These are phyloP conservation scores for Penstemon eatonii DNA, from an alignment of 257 asterid species.

Conservation along the genomic window DNA sequence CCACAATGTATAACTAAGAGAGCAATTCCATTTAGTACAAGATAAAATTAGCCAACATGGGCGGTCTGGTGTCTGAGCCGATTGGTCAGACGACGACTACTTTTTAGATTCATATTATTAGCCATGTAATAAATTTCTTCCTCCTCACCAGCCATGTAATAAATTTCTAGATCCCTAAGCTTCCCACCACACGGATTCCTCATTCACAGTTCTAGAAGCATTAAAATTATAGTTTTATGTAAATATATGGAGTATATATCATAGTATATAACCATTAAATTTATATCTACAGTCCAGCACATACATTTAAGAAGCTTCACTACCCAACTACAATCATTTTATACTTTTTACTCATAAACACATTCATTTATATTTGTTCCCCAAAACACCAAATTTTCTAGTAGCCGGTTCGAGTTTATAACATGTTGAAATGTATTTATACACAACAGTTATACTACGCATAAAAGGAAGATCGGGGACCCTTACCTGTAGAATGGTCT, in stretches of 20 bases:
- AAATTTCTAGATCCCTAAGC: conserved; percentile 46
- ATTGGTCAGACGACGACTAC: too few species aligned
- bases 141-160: conserved; percentile 59
- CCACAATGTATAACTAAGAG: too few species aligned
- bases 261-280: conserved; percentile 10
- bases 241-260: background rate
- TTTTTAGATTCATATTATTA: background rate
- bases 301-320: background rate
- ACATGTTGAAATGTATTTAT: too few species aligned
- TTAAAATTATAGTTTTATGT: background rate
- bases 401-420: too few species aligned
- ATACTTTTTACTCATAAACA: background rate
- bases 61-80: too few species aligned
- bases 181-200: conserved; percentile 25
- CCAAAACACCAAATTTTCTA: too few species aligned
- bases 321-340: background rate
- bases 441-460: too few species aligned
- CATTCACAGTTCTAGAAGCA: background rate
- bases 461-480: too few species aligned
- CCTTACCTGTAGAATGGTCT: too few species aligned
- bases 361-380: too few species aligned
- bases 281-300: background rate
- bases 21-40: too few species aligned
- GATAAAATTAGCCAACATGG: too few species aligned
- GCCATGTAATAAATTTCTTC: conserved; percentile 52